These are phyloP conservation scores for Carex arenaria DNA, from an alignment of 202 grass and related monocot species.

Conservation along the genomic window DNA sequence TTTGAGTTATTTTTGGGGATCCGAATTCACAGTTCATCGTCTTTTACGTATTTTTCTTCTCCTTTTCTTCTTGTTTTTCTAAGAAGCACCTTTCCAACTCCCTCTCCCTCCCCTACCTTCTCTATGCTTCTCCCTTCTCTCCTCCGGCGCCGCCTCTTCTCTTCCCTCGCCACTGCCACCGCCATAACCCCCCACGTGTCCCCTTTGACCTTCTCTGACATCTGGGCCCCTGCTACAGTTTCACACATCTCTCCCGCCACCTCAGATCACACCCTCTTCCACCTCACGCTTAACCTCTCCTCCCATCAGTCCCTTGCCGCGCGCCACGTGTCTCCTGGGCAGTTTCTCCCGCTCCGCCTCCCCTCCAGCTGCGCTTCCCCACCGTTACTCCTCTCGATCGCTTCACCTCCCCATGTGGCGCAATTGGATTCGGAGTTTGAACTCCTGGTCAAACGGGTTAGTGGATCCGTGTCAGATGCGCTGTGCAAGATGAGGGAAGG, in stretches of 20 bases:
- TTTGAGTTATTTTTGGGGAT: too few relatives aligned
- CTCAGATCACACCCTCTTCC: constrained; percentile 64
- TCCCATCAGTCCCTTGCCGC: constrained; percentile 31
- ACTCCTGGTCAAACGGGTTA: constrained; percentile 70
- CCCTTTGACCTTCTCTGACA: constrained; percentile 26
- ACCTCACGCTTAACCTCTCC: constrained; percentile 71
- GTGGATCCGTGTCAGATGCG: constrained; percentile 35
- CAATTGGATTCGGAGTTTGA: constrained; percentile 19
- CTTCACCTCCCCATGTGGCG: constrained; percentile 37
- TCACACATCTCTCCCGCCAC: constrained; percentile 45
- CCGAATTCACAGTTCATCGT: too few relatives aligned
- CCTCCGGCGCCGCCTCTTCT: constrained; percentile 31
- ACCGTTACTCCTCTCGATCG: constrained; percentile 68
- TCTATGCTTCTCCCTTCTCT: constrained; percentile 39
- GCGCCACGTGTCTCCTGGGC: constrained; percentile 54
- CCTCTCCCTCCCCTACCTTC: neutral
- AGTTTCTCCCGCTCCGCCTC: constrained; percentile 75
- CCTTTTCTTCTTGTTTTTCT: neutral
- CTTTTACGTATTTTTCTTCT: neutral
- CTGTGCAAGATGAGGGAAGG: constrained; percentile 55
- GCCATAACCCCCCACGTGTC: neutral
- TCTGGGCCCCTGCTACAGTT: constrained; percentile 46
- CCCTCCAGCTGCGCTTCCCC: constrained; percentile 4
- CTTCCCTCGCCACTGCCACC: constrained; percentile 26
- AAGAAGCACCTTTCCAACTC: neutral